Evolutionary conservation across 1,139 yeast genomes (phyloP), one percentile per base, ranked within the genome.

Genomic region (Pichia sorboxylosa): DNA sequence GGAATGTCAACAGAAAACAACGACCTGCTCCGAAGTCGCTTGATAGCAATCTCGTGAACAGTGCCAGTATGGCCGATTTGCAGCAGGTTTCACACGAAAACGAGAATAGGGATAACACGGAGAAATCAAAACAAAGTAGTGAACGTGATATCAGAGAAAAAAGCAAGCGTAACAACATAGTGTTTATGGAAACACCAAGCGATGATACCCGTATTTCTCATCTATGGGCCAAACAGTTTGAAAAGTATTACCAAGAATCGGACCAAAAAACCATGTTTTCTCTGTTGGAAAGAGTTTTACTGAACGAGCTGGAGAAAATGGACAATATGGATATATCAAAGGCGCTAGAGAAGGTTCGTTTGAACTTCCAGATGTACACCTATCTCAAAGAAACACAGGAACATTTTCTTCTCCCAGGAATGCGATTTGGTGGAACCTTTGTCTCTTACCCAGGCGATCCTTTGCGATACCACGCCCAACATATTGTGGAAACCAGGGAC

Each of bases 401-500:
- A 0, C 77, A 66, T 49, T 80, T 51, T 45, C 43, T 85, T 16
- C 65, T 85, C 23, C 95, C 97, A 0, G 98, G 97, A 0, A 61
- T 85, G 27, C 66, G 94, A 39, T 90, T 87, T 52, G 98, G 98
- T 1, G 93, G 94, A 4, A 75, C 76, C 37, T 84, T 74, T 47
- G 70, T 90, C 33, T 85, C 90, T 2, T 90, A 90, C 46, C 97
- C 97, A 0, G 97, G 96, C 1, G 98, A 90, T 51, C 94, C 97
- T 3, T 59, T 90, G 37, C 57, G 93, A 31, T 90, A 73, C 49
- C 98, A 90, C 54, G 81, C 96, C 2, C 95, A 87, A 53, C 66
- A 77, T 40, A 76, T 83, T 6, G 81, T 83, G 2, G 72, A 73
- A 33, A 66, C 75, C 1, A 45, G 52, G 17, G 68, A 63, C 20